phyloP scores from a whole-genome alignment of 176 grass and related monocot genomes.

The Microstegium vimineum region DNA sequence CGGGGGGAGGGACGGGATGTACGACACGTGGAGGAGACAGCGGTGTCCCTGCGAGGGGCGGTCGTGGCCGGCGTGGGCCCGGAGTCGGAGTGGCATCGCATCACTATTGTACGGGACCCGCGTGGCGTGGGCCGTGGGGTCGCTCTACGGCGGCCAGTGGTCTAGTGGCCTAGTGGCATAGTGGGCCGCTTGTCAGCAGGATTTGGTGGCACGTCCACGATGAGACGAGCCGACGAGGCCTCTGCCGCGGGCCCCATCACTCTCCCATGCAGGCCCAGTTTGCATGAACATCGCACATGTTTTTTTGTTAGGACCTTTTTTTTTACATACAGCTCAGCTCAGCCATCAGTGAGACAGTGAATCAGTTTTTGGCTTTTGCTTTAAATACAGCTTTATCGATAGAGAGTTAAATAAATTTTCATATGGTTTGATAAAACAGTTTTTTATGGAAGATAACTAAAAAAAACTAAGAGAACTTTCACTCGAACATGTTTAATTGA shows the following conservation, averaged over 20 bases:
- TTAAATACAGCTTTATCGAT: no score
- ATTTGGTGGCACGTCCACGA: not conserved
- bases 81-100: constrained; percentile 2
- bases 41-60: not conserved
- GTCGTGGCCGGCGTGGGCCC: not conserved
- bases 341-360: no score
- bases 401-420: no score
- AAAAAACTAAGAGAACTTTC: no score
- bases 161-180: not conserved
- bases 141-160: not conserved
- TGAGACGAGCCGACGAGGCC: constrained; percentile 22
- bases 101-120: not conserved
- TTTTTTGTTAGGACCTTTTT: no score
- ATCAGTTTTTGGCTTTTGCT: no score
- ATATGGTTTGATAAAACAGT: no score
- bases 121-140: no score
- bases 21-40: constrained; percentile 18
- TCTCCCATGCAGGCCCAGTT: not conserved
- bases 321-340: no score
- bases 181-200: not conserved
- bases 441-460: no score
- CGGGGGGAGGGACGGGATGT: not conserved
- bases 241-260: not conserved
- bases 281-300: no score
- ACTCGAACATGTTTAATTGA: no score